Conservation (phyloP, 768 basidiomycete species). For the Nidularia sp. region DNA sequence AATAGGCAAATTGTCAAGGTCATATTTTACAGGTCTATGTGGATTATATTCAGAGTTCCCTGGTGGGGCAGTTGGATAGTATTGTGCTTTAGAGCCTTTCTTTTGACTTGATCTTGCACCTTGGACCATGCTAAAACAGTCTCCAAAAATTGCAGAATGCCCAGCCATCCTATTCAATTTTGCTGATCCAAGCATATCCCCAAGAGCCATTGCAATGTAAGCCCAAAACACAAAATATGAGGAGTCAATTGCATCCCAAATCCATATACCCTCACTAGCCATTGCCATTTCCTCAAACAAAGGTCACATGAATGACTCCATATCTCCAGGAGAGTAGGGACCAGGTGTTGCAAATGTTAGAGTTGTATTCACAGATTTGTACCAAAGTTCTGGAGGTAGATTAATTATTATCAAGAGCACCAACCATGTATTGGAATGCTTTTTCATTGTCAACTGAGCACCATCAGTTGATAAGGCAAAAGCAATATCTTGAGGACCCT, state of each 20-base stretch:
- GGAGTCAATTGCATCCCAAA: conserved; percentile 23
- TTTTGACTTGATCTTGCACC: conserved; percentile 15
- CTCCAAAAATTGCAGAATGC: conserved; percentile 21
- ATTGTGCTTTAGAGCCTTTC: conserved; percentile 17
- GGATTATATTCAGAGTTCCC: conserved; percentile 16
- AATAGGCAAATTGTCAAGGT: conserved; percentile 16
- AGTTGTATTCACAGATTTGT: conserved; percentile 12
- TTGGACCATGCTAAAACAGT: conserved; percentile 19
- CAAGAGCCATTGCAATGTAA: conserved; percentile 14
- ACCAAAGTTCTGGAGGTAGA: conserved; percentile 17
- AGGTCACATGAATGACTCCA: conserved; percentile 17
- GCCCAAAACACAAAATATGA: conserved; percentile 15
- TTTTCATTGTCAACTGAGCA: conserved; percentile 27
- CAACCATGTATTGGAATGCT: conserved; percentile 24
- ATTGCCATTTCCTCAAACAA: conserved; percentile 22
- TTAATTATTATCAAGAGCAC: conserved; percentile 19
- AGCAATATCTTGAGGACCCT: conserved; percentile 16
- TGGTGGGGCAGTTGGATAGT: conserved; percentile 20
- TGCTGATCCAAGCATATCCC: conserved; percentile 27
- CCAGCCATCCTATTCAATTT: conserved; percentile 26
- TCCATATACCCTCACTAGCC: conserved; percentile 24
- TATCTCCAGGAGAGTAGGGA: conserved; percentile 19
- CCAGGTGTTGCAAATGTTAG: conserved; percentile 20
- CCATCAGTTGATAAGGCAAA: conserved; percentile 21
- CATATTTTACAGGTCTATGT: conserved; percentile 12